Evolutionary conservation across 139 green algal species (phyloP).

Genomic region (Trebouxia sp.): DNA sequence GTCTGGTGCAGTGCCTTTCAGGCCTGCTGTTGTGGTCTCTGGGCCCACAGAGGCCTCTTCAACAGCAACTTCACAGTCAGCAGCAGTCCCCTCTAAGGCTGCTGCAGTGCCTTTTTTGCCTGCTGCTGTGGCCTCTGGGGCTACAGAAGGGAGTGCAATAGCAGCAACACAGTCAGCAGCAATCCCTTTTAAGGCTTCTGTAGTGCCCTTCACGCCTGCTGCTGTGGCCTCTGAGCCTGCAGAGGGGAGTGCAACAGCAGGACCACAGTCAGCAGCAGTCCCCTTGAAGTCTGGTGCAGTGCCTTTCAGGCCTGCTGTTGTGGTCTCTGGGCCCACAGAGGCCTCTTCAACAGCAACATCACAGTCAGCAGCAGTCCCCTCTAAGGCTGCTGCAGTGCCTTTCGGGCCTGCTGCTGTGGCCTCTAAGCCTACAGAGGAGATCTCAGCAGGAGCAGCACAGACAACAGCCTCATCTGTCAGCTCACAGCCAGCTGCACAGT

Average conservation of each 20-base stretch:
- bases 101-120: not conserved
- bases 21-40: not conserved
- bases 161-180: not conserved
- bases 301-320: not conserved
- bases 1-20: not conserved
- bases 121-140: not conserved
- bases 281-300: not conserved
- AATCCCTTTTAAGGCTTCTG: not conserved
- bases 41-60: not conserved
- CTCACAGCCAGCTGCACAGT: too few species aligned
- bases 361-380: not conserved
- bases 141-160: not conserved
- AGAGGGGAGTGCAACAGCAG: not conserved
- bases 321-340: too few species aligned
- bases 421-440: not conserved
- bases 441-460: not conserved
- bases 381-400: not conserved
- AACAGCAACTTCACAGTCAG: too few species aligned
- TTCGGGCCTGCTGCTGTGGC: not conserved
- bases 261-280: not conserved
- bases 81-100: not conserved
- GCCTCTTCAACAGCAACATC: too few species aligned
- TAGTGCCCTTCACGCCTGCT: not conserved
- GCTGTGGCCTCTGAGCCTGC: not conserved
- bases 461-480: too few species aligned